phyloP scores from a whole-genome alignment of 2,329 filamentous ascomycete species.

The Tolypocladium ophioglossoides region DNA sequence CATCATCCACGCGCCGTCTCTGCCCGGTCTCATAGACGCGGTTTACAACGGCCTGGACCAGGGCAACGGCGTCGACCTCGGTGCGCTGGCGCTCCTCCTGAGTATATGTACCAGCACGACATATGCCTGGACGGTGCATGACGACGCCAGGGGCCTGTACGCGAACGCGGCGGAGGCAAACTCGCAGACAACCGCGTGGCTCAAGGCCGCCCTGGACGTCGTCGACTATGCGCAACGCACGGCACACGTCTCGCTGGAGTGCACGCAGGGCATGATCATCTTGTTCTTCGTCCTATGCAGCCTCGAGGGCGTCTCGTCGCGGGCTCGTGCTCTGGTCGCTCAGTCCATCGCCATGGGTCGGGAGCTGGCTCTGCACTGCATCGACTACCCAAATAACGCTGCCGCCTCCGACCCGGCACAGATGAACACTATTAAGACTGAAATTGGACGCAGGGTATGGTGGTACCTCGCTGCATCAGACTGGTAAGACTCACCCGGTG shows the following conservation, averaged over 20 bases:
- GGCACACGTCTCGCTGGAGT: constrained; percentile 19
- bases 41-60: constrained; percentile 18
- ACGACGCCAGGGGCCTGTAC: constrained; percentile 16
- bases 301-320: constrained; percentile 23
- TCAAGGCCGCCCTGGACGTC: constrained; percentile 22
- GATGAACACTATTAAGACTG: constrained; percentile 15
- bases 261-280: constrained; percentile 25
- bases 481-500: constrained; percentile 17
- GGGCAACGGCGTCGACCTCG: constrained; percentile 11
- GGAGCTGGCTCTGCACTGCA: constrained; percentile 26
- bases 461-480: constrained; percentile 32
- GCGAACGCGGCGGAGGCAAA: constrained; percentile 15
- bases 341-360: constrained; percentile 17
- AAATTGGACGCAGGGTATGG: constrained; percentile 31
- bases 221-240: constrained; percentile 22
- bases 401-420: constrained; percentile 10
- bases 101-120: constrained; percentile 19
- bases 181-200: constrained; percentile 19
- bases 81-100: constrained; percentile 16
- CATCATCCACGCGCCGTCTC: constrained; percentile 17
- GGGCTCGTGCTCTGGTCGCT: constrained; percentile 19
- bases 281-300: constrained; percentile 27
- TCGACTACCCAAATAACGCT: constrained; percentile 21
- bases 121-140: constrained; percentile 18
- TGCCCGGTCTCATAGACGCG: constrained; percentile 16